phyloP scores from a whole-genome alignment of 495 filamentous ascomycete species.

The Tuber microsphaerosporum region DNA sequence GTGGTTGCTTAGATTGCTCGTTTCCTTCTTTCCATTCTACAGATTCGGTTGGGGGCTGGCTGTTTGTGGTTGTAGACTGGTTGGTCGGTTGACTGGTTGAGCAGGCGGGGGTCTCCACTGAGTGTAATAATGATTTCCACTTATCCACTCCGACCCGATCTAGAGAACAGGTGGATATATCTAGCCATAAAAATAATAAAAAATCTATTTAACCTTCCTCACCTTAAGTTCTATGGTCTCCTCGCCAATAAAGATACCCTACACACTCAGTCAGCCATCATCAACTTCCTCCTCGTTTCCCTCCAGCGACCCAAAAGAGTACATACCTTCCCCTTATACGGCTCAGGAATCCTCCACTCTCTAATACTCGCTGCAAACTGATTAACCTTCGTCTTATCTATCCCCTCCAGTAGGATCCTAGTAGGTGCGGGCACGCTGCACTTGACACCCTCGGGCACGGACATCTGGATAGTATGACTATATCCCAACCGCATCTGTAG shows the following conservation, averaged over 20 bases:
- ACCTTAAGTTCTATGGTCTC: slow-evolving; percentile 96
- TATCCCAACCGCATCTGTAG: slow-evolving; percentile 91
- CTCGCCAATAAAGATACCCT: slow-evolving; percentile 95
- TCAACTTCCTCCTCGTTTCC: background rate
- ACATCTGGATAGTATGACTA: slow-evolving; percentile 86
- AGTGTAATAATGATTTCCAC: background rate
- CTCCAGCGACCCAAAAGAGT: background rate
- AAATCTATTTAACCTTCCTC: slow-evolving; percentile 91
- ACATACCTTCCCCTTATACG: slow-evolving; percentile 71
- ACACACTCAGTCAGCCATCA: slow-evolving; percentile 9
- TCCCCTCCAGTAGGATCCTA: slow-evolving; percentile 79
- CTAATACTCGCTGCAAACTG: slow-evolving; percentile 83
- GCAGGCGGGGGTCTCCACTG: background rate
- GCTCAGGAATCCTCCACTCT: slow-evolving; percentile 83
- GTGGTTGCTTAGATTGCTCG: background rate
- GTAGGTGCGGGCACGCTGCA: slow-evolving; percentile 91
- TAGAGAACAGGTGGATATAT: background rate
- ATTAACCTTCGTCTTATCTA: slow-evolving; percentile 75
- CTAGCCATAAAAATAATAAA: background rate
- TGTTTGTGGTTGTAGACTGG: background rate
- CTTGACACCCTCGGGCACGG: slow-evolving; percentile 71
- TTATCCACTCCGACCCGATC: background rate
- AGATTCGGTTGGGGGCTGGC: background rate
- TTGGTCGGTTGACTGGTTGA: background rate
- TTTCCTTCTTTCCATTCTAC: background rate